Conservation (phyloP, 306 rosid species). For the Quercus aquifolioides region DNA sequence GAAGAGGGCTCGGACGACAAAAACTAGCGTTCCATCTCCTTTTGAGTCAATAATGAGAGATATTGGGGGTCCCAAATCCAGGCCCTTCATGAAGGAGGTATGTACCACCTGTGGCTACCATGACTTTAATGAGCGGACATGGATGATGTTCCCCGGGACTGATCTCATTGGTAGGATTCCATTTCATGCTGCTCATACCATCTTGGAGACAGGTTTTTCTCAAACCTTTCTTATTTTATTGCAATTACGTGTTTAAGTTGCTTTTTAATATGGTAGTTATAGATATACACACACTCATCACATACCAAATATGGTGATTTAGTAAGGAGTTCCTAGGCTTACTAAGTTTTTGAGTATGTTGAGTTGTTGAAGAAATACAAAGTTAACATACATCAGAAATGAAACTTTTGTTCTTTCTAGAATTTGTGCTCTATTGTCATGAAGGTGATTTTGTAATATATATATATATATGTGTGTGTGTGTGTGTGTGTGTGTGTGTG, state of each 20-base stretch:
- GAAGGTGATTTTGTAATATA: neutral
- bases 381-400: neutral
- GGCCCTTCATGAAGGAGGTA: slow-evolving; percentile 81
- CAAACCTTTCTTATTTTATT: neutral
- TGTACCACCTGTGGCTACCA: slow-evolving; percentile 82
- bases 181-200: slow-evolving; percentile 80
- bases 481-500: fast-evolving
- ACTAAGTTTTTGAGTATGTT: neutral
- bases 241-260: neutral
- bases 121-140: slow-evolving; percentile 60
- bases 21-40: slow-evolving; percentile 72
- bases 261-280: neutral
- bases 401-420: neutral
- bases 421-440: neutral
- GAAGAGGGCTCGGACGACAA: slow-evolving; percentile 78
- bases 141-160: slow-evolving; percentile 87
- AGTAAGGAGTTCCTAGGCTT: neutral
- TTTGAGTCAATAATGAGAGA: slow-evolving; percentile 87
- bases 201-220: slow-evolving; percentile 67
- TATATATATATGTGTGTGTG: too few species aligned
- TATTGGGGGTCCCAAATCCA: slow-evolving; percentile 49
- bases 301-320: neutral
- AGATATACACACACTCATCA: neutral
- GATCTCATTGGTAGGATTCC: slow-evolving; percentile 80
- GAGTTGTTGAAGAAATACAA: neutral